Percentiles rank a stretch among this genome's conserved stretches.
phyloP scores from a whole-genome alignment of 768 basidiomycete genomes.

The Sporobolomyces roseus region DNA sequence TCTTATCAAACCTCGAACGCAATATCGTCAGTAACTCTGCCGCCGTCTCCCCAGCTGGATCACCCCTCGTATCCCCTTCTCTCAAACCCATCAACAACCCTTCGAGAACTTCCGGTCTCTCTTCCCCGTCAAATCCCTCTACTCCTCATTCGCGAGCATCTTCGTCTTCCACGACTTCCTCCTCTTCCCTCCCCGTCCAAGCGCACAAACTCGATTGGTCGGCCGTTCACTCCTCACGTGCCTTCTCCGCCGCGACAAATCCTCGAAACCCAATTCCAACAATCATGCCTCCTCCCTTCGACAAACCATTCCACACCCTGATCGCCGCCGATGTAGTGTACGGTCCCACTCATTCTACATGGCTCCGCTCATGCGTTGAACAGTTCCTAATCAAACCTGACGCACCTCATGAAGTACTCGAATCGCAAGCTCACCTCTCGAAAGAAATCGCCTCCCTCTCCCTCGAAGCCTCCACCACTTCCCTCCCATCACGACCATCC shows the following conservation, averaged over 20 bases:
- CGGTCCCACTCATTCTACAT: constrained; percentile 64
- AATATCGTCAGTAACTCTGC: constrained; percentile 64
- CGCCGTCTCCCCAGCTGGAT: constrained; percentile 21
- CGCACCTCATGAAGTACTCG: no score
- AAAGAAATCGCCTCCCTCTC: constrained; percentile 17
- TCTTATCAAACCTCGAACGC: constrained; percentile 63
- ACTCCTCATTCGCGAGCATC: constrained; percentile 9
- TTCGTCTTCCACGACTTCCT: constrained; percentile 13
- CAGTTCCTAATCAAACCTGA: constrained; percentile 52
- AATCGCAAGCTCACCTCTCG: neutral
- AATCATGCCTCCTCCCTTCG: constrained; percentile 37
- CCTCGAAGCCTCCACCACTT: constrained; percentile 7
- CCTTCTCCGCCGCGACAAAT: constrained; percentile 21
- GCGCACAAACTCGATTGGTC: constrained; percentile 41
- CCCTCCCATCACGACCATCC: constrained; percentile 8
- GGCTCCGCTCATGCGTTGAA: constrained; percentile 66
- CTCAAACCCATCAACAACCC: constrained; percentile 7
- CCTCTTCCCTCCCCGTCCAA: constrained; percentile 26
- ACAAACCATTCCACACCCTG: constrained; percentile 62
- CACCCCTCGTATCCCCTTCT: constrained; percentile 24
- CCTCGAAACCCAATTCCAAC: constrained; percentile 10
- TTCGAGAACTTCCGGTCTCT: neutral
- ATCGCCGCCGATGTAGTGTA: constrained; percentile 80
- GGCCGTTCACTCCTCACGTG: constrained; percentile 33
- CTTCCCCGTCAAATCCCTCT: neutral